Evolutionary conservation across 352 stramenopile species (phyloP).

Genomic region (Pythium volutum): DNA sequence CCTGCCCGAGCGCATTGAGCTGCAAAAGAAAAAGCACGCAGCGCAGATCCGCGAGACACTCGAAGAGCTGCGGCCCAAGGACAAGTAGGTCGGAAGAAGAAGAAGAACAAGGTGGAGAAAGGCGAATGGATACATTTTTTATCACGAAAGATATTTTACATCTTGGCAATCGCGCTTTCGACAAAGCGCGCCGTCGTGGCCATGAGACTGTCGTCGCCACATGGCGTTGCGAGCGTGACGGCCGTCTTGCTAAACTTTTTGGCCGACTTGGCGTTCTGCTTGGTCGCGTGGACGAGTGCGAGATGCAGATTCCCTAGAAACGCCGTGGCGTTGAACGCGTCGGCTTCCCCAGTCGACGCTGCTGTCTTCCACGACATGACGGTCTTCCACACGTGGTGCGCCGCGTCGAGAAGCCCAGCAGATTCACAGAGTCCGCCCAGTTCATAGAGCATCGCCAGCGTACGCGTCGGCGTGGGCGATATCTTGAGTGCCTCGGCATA

Average conservation of each 20-base stretch:
- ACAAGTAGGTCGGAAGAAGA: constrained; percentile 28
- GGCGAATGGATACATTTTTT: not conserved
- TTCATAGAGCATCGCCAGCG: constrained; percentile 49
- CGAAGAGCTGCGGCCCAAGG: constrained; percentile 75
- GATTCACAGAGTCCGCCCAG: constrained; percentile 58
- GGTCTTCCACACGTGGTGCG: constrained; percentile 67
- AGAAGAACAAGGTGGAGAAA: not conserved
- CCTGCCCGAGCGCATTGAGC: constrained; percentile 64
- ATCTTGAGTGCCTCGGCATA: constrained; percentile 31
- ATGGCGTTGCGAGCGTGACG: constrained; percentile 12
- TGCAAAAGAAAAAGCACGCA: constrained; percentile 65
- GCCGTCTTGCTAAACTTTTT: constrained; percentile 66
- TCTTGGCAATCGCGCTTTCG: constrained; percentile 53
- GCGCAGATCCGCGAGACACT: constrained; percentile 71
- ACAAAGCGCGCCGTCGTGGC: constrained; percentile 57
- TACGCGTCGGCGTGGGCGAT: constrained; percentile 14
- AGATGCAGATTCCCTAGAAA: constrained; percentile 67
- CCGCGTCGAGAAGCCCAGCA: constrained; percentile 36
- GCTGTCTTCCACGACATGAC: constrained; percentile 30
- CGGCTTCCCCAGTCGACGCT: not conserved
- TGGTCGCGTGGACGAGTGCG: constrained; percentile 56
- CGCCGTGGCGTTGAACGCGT: constrained; percentile 16
- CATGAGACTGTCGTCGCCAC: constrained; percentile 6
- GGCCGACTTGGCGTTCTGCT: constrained; percentile 57
- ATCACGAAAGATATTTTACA: constrained; percentile 11